These are phyloP conservation scores for Stemphylium lycopersici DNA, from an alignment of 2,329 filamentous ascomycete genomes.

Conservation along the genomic window DNA sequence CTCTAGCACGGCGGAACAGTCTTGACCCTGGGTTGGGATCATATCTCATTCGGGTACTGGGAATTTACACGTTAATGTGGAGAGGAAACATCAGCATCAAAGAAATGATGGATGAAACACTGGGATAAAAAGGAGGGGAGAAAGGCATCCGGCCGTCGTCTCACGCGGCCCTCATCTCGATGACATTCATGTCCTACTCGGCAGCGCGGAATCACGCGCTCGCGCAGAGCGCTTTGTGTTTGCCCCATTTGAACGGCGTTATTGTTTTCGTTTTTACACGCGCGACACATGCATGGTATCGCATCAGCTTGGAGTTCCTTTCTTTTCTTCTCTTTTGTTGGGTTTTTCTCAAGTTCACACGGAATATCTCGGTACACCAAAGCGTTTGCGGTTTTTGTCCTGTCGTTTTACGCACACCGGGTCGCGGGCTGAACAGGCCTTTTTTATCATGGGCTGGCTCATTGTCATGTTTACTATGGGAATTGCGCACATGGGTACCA, in stretches of 20 bases:
- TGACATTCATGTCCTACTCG: slow-evolving; percentile 11
- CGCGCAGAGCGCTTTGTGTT: slow-evolving; percentile 14
- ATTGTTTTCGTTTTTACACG: slow-evolving; percentile 8
- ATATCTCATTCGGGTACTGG: background rate
- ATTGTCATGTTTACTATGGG: slow-evolving; percentile 17
- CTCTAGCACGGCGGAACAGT: background rate
- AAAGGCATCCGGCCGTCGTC: background rate
- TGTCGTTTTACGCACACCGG: background rate
- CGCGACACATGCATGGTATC: slow-evolving; percentile 15
- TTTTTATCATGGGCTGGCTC: slow-evolving; percentile 15
- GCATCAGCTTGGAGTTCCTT: slow-evolving; percentile 28
- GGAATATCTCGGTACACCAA: slow-evolving; percentile 16
- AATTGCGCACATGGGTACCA: background rate
- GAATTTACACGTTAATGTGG: background rate
- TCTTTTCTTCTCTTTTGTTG: slow-evolving; percentile 4
- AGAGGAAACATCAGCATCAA: background rate
- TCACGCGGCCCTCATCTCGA: background rate
- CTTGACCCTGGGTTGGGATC: background rate
- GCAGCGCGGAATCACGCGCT: slow-evolving; percentile 7
- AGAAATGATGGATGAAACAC: background rate
- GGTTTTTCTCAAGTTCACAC: slow-evolving; percentile 5
- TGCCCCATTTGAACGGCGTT: slow-evolving; percentile 7
- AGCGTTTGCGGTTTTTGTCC: slow-evolving; percentile 13
- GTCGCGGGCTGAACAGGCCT: slow-evolving; percentile 5
- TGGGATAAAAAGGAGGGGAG: background rate